Evolutionary conservation across 805 yeast species (phyloP).

Genomic region (Kuraishia piskuri): DNA sequence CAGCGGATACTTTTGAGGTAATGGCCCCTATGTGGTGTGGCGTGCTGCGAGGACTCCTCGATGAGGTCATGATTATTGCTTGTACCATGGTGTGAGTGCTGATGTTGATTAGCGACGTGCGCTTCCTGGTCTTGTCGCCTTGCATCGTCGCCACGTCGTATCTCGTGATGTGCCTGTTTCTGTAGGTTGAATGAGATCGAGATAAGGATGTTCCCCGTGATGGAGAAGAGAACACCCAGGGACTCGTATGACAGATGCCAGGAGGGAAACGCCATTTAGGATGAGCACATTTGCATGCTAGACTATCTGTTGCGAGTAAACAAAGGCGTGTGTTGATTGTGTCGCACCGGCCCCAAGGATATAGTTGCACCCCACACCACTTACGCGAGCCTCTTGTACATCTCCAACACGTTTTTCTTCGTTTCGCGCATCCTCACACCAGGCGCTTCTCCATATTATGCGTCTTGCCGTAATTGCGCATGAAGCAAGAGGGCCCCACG

Average conservation of each 20-base stretch:
- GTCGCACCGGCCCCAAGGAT: too few species aligned
- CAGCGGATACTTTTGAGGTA: constrained; percentile 19
- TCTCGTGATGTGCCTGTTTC: constrained; percentile 16
- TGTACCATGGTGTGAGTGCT: background rate
- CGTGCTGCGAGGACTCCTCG: background rate
- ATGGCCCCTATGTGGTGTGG: background rate
- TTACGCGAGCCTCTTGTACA: background rate
- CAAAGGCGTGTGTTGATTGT: background rate
- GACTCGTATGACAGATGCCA: constrained; percentile 8
- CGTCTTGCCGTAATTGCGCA: background rate
- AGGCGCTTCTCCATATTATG: background rate
- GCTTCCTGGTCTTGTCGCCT: constrained; percentile 4
- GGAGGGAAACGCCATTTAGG: background rate
- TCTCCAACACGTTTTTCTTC: background rate
- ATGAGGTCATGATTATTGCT: background rate
- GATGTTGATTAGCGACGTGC: background rate
- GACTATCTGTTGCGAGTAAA: background rate
- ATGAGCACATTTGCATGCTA: background rate
- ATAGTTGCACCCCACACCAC: too few species aligned
- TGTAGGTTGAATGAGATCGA: constrained; percentile 20
- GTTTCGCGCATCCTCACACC: background rate
- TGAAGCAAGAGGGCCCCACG: background rate
- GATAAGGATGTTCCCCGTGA: constrained; percentile 17
- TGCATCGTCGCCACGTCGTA: constrained; percentile 2
- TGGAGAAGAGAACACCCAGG: constrained; percentile 16